A percentile compares a stretch with the other conserved stretches of the same genome.
Conservation (phyloP, 1,284 basidiomycete genomes). For the Cryptococcus deneoformans region DNA sequence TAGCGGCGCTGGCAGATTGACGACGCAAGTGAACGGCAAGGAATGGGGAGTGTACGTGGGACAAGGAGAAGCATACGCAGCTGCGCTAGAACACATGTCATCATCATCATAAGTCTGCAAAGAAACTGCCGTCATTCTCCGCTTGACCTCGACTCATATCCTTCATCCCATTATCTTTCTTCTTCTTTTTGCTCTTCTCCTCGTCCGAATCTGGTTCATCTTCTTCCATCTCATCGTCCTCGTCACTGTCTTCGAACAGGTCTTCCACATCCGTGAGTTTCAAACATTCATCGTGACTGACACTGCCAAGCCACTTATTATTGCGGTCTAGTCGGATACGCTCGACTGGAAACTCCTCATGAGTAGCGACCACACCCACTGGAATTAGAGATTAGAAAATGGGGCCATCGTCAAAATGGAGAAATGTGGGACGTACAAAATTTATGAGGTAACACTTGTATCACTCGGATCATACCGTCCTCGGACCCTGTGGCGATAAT, state of each 20-base stretch:
- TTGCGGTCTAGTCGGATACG: conserved; percentile 64
- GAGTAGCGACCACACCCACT: conserved; percentile 84
- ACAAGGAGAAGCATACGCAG: conserved; percentile 38
- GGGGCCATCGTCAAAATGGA: not conserved
- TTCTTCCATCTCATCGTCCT: conserved; percentile 49
- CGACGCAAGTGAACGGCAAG: conserved; percentile 23
- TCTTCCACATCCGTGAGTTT: conserved; percentile 77
- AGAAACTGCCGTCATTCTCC: conserved; percentile 17
- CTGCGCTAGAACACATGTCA: conserved; percentile 13
- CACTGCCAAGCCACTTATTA: conserved; percentile 82
- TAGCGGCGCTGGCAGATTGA: conserved; percentile 20
- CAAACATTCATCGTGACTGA: conserved; percentile 84
- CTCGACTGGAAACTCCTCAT: conserved; percentile 88
- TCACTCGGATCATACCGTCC: conserved; percentile 85
- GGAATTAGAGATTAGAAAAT: not conserved
- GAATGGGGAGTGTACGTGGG: conserved; percentile 34
- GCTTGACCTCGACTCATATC: conserved; percentile 14
- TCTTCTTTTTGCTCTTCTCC: conserved; percentile 59
- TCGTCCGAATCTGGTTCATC: conserved; percentile 38
- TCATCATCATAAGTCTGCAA: conserved; percentile 21
- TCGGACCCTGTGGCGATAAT: conserved; percentile 85
- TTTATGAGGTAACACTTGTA: conserved; percentile 86
- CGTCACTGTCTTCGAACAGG: conserved; percentile 58
- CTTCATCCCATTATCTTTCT: conserved; percentile 18
- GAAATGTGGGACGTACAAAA: conserved; percentile 52